Evolutionary conservation across 2,329 filamentous ascomycete genomes (phyloP).

Genomic region (Fusarium devonianum): DNA sequence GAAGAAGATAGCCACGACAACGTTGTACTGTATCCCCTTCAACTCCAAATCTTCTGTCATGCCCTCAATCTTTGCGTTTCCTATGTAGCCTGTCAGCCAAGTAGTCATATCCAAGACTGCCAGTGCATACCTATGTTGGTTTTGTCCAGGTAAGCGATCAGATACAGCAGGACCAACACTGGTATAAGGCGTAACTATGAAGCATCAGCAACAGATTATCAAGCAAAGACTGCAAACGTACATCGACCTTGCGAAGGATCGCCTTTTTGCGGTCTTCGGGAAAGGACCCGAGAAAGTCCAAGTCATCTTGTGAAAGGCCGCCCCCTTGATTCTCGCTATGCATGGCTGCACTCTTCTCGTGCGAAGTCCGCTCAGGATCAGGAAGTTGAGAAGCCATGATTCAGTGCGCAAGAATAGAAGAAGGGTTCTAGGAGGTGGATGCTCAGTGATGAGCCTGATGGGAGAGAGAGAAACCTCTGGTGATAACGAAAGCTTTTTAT

Average conservation of each 20-base stretch:
- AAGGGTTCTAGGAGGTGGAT: no score
- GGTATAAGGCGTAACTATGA: constrained; percentile 38
- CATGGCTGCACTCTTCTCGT: constrained; percentile 36
- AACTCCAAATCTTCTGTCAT: constrained; percentile 59
- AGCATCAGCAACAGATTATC: not conserved
- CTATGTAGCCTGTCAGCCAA: constrained; percentile 21
- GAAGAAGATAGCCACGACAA: constrained; percentile 59
- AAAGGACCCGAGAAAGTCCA: constrained; percentile 44
- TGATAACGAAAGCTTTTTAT: no score
- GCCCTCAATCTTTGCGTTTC: constrained; percentile 40
- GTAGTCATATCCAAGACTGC: no score
- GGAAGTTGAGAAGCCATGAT: constrained; percentile 19
- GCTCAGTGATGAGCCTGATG: not conserved
- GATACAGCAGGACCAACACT: constrained; percentile 44
- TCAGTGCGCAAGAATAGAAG: not conserved
- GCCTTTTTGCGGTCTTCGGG: constrained; percentile 42
- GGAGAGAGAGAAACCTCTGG: no score
- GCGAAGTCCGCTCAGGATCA: constrained; percentile 38
- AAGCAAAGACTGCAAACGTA: constrained; percentile 16
- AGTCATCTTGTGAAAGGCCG: constrained; percentile 41
- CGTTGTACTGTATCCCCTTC: constrained; percentile 61
- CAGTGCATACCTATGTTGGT: constrained; percentile 37
- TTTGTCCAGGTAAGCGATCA: constrained; percentile 51
- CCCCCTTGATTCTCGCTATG: constrained; percentile 35
- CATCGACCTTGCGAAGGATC: constrained; percentile 44